Base-by-base conservation (phyloP, 306 rosid species). In the Oemleria cerasiformis region DNA sequence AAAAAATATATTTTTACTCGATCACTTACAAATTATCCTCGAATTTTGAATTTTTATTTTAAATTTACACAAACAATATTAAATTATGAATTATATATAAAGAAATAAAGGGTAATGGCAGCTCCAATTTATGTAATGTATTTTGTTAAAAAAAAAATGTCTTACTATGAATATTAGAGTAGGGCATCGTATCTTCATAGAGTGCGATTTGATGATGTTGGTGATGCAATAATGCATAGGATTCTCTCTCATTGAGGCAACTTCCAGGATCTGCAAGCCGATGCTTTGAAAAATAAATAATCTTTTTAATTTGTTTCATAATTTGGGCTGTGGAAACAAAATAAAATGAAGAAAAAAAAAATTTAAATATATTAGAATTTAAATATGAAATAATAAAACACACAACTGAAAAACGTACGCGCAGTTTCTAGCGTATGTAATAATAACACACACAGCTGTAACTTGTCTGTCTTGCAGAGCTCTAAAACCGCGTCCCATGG, bases 401-500 rank as follows among this genome's bases (percentile, higher is more conserved):
- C 41, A 80, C 44, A 23, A 44, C 40, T 61, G 19, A 56, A 49
- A 21, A 69, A 59, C 64, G 34, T 65, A 66, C 82, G 84, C 80
- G 83, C 84, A 79, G 72, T 68, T 30, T 30, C 14, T 21, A 65
- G 82, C 78, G 51, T 38, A 77, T 68, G 84, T 47, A 71, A 68
- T 38, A 43, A 23, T 72, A 39, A 62, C 39, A 30, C 55, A 6
- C 76, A 86, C 98, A 90, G 98, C 95, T 92, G 96, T 81, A 77
- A 77, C 82, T 76, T 36, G 81, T 76, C 98, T 92, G 96, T 74
- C 86, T 61, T 73, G 83, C 88, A 82, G 73, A 79, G 75, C 77
- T 79, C 85, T 64, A 66, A 92, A 90, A 88, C 83, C 98, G 98
- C 96, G 96, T 92, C 45, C 60, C 56, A 67, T 72, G 83, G 80